Percentiles rank a stretch among this genome's conserved stretches.
Conservation (phyloP, 371 early-diverging fungal genomes). For the Capillidium heterosporum region DNA sequence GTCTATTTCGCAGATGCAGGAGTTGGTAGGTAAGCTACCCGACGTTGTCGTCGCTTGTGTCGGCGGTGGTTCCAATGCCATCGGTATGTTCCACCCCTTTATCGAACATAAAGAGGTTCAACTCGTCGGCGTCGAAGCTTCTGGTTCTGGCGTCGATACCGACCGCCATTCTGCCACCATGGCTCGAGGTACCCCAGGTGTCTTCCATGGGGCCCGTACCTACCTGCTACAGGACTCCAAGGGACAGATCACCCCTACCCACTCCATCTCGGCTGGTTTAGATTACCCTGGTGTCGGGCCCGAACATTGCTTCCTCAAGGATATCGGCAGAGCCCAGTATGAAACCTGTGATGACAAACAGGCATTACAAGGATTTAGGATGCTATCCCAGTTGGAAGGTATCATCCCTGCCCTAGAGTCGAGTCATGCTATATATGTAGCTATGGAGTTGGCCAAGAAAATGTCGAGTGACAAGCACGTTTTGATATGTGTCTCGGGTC, state of each 20-base stretch:
- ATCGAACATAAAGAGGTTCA: conserved; percentile 59
- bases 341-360: conserved; percentile 67
- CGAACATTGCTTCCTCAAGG: conserved; percentile 85
- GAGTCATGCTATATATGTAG: conserved; percentile 79
- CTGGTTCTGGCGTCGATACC: conserved; percentile 72
- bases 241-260: conserved; percentile 90
- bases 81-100: conserved; percentile 94
- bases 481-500: conserved; percentile 78
- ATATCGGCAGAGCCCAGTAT: conserved; percentile 72
- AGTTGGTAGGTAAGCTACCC: conserved; percentile 66
- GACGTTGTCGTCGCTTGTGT: conserved; percentile 91
- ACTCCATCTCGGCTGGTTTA: conserved; percentile 86
- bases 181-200: conserved; percentile 72
- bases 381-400: conserved; percentile 74
- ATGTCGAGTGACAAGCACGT: conserved; percentile 65
- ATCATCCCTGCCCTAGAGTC: conserved; percentile 92
- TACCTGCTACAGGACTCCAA: conserved; percentile 80
- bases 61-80: conserved; percentile 89
- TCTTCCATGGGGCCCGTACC: conserved; percentile 89
- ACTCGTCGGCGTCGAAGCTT: conserved; percentile 88
- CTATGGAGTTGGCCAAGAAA: conserved; percentile 54
- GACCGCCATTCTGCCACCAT: conserved; percentile 79
- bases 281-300: conserved; percentile 97
- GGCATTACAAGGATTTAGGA: conserved; percentile 74
- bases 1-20: conserved; percentile 62